Evolutionary conservation across 352 stramenopile genomes (phyloP), one percentile per base, ranked within the genome.

Genomic region (Globisporangium heterothallicum): DNA sequence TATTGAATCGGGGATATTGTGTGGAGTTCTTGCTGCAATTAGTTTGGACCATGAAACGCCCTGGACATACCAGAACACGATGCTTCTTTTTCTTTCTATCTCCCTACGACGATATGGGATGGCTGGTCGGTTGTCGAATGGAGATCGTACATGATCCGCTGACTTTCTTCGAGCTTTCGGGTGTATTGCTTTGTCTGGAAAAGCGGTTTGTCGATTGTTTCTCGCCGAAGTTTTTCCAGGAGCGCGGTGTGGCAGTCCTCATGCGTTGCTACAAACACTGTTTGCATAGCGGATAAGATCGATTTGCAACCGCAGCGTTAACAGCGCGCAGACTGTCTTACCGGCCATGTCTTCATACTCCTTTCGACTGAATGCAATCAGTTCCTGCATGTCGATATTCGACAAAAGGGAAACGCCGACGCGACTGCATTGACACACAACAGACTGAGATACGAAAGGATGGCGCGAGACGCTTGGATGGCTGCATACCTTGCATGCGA

Each of bases 11-110:
- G 71, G 80, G 76, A 68, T 72, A 81, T 60, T 86, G 74, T 84
- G 76, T 85, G 76, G 76, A 84, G 76, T 85, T 83, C 71, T 68
- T 70, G 71, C 68, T 70, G 73, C 72, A 82, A 81, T 83, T 82
- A 63, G 64, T 67, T 70, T 62, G 76, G 66, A 78, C 76, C 73
- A 87, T 87, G 76, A 82, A 85, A 87, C 61, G 71, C 76, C 80
- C 68, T 68, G 47, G 52, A 86, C 64, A 86, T 74, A 41, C n/a
- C 49, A 26, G 7, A 54, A 52, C 25, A 34, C 32, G 2, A 6
- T 35, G 18, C 42, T 6, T 44, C 14, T 2, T n/a, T 3, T 53
- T 32, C 9, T 16, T 14, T 46, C 32, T 35, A 30, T 16, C 10
- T 19, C 12, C 49, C 57, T 44, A 74, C 46, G 45, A 66, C 61